phyloP scores from a whole-genome alignment of 1,284 basidiomycete genomes.

The Naganishia sp. region DNA sequence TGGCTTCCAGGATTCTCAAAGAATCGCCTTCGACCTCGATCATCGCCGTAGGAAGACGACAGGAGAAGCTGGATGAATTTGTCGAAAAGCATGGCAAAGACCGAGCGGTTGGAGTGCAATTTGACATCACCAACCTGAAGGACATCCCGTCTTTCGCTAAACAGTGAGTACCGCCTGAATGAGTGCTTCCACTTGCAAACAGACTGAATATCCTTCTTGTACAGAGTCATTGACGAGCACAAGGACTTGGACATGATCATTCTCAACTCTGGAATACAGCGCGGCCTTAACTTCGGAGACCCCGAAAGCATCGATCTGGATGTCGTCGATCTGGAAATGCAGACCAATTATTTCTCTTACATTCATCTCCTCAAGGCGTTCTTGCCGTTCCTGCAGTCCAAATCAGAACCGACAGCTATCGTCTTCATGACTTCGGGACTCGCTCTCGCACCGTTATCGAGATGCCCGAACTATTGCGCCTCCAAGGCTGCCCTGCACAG shows the following conservation, averaged over 20 bases:
- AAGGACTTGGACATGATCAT: constrained; percentile 62
- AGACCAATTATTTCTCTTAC: constrained; percentile 31
- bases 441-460: constrained; percentile 56
- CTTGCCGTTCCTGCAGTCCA: constrained; percentile 40
- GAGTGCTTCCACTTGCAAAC: too few species aligned
- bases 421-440: constrained; percentile 62
- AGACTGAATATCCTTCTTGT: background rate
- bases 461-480: constrained; percentile 61
- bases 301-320: constrained; percentile 58
- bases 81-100: constrained; percentile 42
- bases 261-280: constrained; percentile 62
- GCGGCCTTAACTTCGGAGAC: constrained; percentile 59
- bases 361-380: constrained; percentile 24
- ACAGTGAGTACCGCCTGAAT: constrained; percentile 41
- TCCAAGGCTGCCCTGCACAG: constrained; percentile 65
- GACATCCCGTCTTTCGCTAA: constrained; percentile 26
- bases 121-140: constrained; percentile 51
- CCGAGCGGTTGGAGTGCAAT: constrained; percentile 54
- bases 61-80: constrained; percentile 40
- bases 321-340: constrained; percentile 24
- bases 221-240: constrained; percentile 54
- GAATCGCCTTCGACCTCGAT: constrained; percentile 54
- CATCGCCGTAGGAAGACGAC: constrained; percentile 61
- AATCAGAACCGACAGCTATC: constrained; percentile 57
- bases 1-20: constrained; percentile 54